phyloP scores from a whole-genome alignment of 768 basidiomycete genomes.

The Macrolepiota dolichaula region DNA sequence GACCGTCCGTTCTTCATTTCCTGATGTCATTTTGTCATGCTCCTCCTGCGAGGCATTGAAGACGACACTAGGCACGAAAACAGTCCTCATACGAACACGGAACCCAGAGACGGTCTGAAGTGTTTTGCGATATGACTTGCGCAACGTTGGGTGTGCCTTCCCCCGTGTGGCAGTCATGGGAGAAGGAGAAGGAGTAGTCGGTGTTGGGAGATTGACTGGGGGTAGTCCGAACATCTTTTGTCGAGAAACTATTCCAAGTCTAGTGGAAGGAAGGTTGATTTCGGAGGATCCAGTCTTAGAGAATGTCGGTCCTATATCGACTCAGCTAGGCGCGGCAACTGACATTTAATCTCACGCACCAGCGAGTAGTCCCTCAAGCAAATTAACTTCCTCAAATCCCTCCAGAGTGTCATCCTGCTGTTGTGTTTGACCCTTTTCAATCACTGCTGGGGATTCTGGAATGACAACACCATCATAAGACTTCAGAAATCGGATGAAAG shows the following conservation, averaged over 20 bases:
- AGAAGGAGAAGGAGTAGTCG: conserved; percentile 43
- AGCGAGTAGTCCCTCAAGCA: conserved; percentile 58
- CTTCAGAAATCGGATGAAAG: conserved; percentile 37
- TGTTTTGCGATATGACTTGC: conserved; percentile 83
- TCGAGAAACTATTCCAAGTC: conserved; percentile 68
- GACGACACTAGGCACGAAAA: conserved; percentile 84
- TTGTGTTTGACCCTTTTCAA: conserved; percentile 31
- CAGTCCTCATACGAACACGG: conserved; percentile 90
- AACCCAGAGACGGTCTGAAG: conserved; percentile 80
- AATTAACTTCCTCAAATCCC: conserved; percentile 53
- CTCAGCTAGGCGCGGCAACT: background rate
- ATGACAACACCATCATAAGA: conserved; percentile 31
- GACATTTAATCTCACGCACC: conserved; percentile 33
- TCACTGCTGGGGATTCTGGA: conserved; percentile 28
- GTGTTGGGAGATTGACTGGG: conserved; percentile 40
- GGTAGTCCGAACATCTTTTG: conserved; percentile 64
- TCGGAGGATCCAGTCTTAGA: conserved; percentile 22
- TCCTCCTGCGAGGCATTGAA: conserved; percentile 50
- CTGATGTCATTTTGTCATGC: conserved; percentile 59
- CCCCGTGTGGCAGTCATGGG: conserved; percentile 42
- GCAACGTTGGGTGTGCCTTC: conserved; percentile 61
- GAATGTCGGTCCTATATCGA: conserved; percentile 44
- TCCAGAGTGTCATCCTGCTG: conserved; percentile 48
- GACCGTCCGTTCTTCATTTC: conserved; percentile 77
- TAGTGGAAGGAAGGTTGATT: conserved; percentile 61